Base-by-base conservation (phyloP, 495 filamentous ascomycete genomes). In the Chaetomium tenue region DNA sequence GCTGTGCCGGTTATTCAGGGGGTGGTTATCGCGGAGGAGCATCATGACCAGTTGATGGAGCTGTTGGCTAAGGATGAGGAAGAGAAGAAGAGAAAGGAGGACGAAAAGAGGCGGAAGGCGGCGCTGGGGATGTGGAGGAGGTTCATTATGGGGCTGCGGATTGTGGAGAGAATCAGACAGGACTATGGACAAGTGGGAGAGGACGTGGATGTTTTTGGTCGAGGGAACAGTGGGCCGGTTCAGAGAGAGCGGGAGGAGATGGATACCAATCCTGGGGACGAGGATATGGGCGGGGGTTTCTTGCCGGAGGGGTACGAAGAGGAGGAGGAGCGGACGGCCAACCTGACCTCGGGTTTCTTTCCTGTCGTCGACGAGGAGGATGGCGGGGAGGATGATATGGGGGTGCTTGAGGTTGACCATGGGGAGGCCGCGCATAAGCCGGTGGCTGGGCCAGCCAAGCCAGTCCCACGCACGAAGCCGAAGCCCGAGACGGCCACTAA, bases 1-100 rank as follows among this genome's bases (percentile, higher is more conserved):
- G 95, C 94, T 11, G 90, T 97, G 20, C 94, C 94, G 12, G 87
- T 96, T 2, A 87, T 98, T 50, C 87, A 91, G 55, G 94, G 95
- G 0, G 91, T 98, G 0, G 91, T 99, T 0, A 81, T 97, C 2
- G 92, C 94, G 0, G 82, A 82, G 57, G 93, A 93, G 72, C 82
- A 96, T 68, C 85, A 89, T 67, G 86, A 87, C 8, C 66, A 83
- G 28, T 79, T 98, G 8, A 85, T 89, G 69, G 91, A 94, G 71
- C 89, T 92, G 63, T 90, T 95, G 83, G 81, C 86, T 47, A 88
- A 82, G 55, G 91, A 93, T n/a, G 88, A 95, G 68, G 86, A 82
- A 26, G 92, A 96, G 74, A 84, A 87, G 65, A 84, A 78, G 50
- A 83, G 86, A 64, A 92, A 90, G 66, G 92, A 96, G 73, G 85